Conservation (phyloP, 169 alveolate genomes). For the Plasmodium cynomolgi region DNA sequence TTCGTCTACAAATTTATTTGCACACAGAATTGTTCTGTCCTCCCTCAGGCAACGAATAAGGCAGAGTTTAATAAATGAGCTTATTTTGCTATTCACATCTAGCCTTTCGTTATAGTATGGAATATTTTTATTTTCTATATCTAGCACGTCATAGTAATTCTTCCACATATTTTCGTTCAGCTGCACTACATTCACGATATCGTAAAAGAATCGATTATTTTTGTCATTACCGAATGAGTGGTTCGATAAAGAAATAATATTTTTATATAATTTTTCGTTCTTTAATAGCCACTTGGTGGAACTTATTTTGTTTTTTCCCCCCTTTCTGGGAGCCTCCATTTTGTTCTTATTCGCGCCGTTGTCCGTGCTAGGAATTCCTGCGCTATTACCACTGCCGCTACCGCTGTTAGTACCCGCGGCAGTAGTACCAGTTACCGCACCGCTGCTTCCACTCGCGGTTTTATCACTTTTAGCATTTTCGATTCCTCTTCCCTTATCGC, state of each 20-base stretch:
- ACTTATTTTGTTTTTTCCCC: constrained; percentile 89
- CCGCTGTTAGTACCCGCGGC: neutral
- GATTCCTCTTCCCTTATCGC: constrained; percentile 5
- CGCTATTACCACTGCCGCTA: neutral
- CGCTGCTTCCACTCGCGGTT: neutral
- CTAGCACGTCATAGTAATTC: constrained; percentile 92
- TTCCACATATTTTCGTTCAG: constrained; percentile 91
- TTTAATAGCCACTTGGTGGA: constrained; percentile 90
- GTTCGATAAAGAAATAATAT: constrained; percentile 92
- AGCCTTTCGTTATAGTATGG: constrained; percentile 94
- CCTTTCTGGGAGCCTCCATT: constrained; percentile 86
- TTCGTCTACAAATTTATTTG: constrained; percentile 90
- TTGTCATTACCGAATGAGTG: constrained; percentile 94
- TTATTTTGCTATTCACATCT: constrained; percentile 89
- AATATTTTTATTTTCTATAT: constrained; percentile 92
- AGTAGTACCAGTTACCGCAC: neutral
- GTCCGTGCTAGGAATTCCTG: neutral
- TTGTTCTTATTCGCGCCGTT: constrained; percentile 31
- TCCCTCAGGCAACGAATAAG: constrained; percentile 94
- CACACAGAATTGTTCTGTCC: constrained; percentile 93
- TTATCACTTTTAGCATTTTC: constrained; percentile 22
- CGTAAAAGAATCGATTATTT: constrained; percentile 91
- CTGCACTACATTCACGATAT: constrained; percentile 91
- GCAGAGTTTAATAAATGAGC: constrained; percentile 92
- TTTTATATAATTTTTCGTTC: constrained; percentile 92